Evolutionary conservation across 192 early-diverging fungal species (phyloP).

Genomic region (Linnemannia zychae): DNA sequence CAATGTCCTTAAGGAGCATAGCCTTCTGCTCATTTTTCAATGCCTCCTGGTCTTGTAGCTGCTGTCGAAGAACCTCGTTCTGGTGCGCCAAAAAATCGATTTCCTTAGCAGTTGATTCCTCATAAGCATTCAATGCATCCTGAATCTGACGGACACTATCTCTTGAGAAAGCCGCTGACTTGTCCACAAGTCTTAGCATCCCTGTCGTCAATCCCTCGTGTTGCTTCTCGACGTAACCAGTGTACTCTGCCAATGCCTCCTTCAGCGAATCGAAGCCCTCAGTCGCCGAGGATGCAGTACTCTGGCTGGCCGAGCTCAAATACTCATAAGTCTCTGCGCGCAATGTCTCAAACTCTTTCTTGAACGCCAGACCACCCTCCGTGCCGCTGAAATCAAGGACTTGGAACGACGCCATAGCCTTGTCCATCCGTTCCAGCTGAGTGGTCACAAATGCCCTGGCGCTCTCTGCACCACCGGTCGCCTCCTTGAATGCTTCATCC

Average conservation of each 20-base stretch:
- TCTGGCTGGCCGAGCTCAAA: slow-evolving; percentile 34
- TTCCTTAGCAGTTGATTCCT: slow-evolving; percentile 26
- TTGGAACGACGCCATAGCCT: slow-evolving; percentile 14
- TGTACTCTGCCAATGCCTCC: slow-evolving; percentile 16
- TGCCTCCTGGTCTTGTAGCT: slow-evolving; percentile 22
- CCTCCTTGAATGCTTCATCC: slow-evolving; percentile 29
- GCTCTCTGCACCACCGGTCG: neutral
- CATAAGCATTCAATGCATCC: slow-evolving; percentile 18
- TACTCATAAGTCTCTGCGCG: slow-evolving; percentile 18
- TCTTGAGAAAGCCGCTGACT: slow-evolving; percentile 29
- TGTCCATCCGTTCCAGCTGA: slow-evolving; percentile 22
- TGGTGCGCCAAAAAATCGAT: slow-evolving; percentile 30
- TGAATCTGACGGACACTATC: slow-evolving; percentile 18
- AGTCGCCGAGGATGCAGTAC: slow-evolving; percentile 14
- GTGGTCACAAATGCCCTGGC: slow-evolving; percentile 4
- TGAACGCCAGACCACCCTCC: slow-evolving; percentile 23
- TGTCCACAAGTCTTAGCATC: slow-evolving; percentile 22
- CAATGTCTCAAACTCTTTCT: slow-evolving; percentile 40
- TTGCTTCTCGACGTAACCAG: slow-evolving; percentile 16
- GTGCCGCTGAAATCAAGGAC: slow-evolving; percentile 18
- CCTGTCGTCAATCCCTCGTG: slow-evolving; percentile 1
- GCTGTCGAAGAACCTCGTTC: slow-evolving; percentile 31
- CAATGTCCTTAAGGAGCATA: slow-evolving; percentile 24
- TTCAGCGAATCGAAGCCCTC: slow-evolving; percentile 39
- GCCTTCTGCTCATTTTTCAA: slow-evolving; percentile 13